Base-by-base conservation (phyloP, 192 early-diverging fungal genomes). In the Borealophlyctis nickersoniae region DNA sequence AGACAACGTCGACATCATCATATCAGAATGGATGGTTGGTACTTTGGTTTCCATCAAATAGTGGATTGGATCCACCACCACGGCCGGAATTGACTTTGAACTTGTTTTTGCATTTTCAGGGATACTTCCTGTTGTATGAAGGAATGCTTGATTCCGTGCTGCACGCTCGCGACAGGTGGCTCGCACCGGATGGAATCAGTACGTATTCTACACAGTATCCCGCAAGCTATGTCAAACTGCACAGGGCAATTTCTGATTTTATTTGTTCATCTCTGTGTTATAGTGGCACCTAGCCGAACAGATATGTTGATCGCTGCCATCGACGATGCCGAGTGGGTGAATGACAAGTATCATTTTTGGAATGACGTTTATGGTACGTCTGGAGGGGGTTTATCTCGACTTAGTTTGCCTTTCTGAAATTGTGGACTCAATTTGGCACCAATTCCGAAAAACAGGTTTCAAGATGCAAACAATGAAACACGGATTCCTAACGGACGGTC, bases 61-160 rank as follows among this genome's bases (percentile, higher is more conserved):
- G n/a, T n/a, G n/a, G n/a, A n/a, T n/a, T n/a, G n/a, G n/a, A n/a
- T n/a, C n/a, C n/a, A n/a, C n/a, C n/a, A n/a, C n/a, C n/a, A n/a
- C n/a, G n/a, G n/a, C n/a, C n/a, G n/a, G n/a, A n/a, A n/a, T n/a
- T n/a, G n/a, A n/a, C n/a, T n/a, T n/a, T n/a, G n/a, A n/a, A n/a
- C n/a, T n/a, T 45, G 27, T 13, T 19, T 56, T 32, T 33, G 22
- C 48, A 22, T 3, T 51, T 29, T 28, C 39, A 65, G 63, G 92
- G 92, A 13, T 93, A 93, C 73, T 93, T 93, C 67, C 77, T 93
- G 26, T 72, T 94, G 30, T 94, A 87, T 73, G 92, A 94, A 71
- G 89, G 89, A 58, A 94, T 94, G 92, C 75, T 94, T 58, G 92
- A 94, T 70, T 91, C 91, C 1, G 92, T 94, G 22, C 72, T 94